phyloP scores from a whole-genome alignment of 805 yeast species.

The Scheffersomyces amazonensis region DNA sequence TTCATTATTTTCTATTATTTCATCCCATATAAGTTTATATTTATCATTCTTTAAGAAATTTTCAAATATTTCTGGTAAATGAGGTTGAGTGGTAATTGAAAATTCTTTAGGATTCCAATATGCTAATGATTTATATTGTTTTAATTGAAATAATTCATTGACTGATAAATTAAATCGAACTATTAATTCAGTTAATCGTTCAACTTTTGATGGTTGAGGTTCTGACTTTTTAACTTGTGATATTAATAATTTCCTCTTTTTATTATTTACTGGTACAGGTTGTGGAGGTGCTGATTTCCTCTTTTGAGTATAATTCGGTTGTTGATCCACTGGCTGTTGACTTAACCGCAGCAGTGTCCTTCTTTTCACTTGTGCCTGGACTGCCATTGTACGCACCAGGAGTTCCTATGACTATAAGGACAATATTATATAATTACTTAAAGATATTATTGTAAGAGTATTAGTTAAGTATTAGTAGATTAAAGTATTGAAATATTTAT shows the following conservation, averaged over 20 bases:
- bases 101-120: slow-evolving; percentile 58
- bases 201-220: slow-evolving; percentile 7
- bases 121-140: slow-evolving; percentile 57
- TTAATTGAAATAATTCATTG: slow-evolving; percentile 63
- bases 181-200: slow-evolving; percentile 39
- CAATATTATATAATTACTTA: no score
- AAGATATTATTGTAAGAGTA: no score
- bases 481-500: no score
- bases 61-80: slow-evolving; percentile 31
- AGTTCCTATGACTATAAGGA: no score
- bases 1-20: slow-evolving; percentile 15
- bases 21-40: slow-evolving; percentile 32
- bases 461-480: no score
- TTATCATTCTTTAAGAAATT: slow-evolving; percentile 24
- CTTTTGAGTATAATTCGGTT: no score
- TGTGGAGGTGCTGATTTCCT: background rate
- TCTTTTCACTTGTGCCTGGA: no score
- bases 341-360: background rate
- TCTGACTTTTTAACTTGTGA: background rate
- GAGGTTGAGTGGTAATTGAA: slow-evolving; percentile 15
- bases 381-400: no score
- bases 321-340: background rate
- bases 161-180: slow-evolving; percentile 47
- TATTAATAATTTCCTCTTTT: slow-evolving; percentile 18
- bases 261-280: slow-evolving; percentile 3